Conservation (phyloP, 2,329 filamentous ascomycete genomes). For the Pseudogymnoascus sp. region DNA sequence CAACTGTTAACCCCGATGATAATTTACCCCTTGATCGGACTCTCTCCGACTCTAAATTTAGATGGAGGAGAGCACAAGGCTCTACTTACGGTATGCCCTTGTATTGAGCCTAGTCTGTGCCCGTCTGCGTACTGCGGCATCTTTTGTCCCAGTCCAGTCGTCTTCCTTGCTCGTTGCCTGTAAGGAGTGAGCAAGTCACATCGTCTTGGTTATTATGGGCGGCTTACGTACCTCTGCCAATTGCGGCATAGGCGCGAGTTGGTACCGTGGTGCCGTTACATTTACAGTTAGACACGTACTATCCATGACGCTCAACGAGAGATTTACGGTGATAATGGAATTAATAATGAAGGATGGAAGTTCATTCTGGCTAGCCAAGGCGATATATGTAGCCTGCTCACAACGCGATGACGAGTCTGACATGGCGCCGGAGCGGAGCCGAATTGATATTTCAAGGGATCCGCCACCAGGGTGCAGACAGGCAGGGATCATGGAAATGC, state of each 20-base stretch:
- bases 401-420: neutral
- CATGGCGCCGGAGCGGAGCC: neutral
- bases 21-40: slow-evolving; percentile 11
- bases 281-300: slow-evolving; percentile 18
- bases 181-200: slow-evolving; percentile 24
- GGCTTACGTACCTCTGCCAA: slow-evolving; percentile 31
- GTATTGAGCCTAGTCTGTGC: slow-evolving; percentile 40
- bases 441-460: neutral
- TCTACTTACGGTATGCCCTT: slow-evolving; percentile 37
- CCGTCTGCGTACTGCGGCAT: slow-evolving; percentile 35
- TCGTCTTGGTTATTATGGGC: slow-evolving; percentile 14
- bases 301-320: slow-evolving; percentile 18
- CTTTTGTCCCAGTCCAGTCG: slow-evolving; percentile 39
- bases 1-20: slow-evolving; percentile 20
- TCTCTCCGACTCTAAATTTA: neutral
- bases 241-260: slow-evolving; percentile 31
- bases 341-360: neutral
- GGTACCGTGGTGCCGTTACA: slow-evolving; percentile 21
- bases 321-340: neutral
- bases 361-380: neutral
- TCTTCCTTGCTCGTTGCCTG: slow-evolving; percentile 35
- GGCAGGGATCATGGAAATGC: neutral
- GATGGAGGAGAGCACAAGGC: slow-evolving; percentile 15
- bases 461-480: neutral
- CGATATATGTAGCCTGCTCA: slow-evolving; percentile 1